A percentile compares a stretch with the other conserved stretches of the same genome.
phyloP scores from a whole-genome alignment of 1,284 basidiomycete genomes.

The Trametes polyzona region DNA sequence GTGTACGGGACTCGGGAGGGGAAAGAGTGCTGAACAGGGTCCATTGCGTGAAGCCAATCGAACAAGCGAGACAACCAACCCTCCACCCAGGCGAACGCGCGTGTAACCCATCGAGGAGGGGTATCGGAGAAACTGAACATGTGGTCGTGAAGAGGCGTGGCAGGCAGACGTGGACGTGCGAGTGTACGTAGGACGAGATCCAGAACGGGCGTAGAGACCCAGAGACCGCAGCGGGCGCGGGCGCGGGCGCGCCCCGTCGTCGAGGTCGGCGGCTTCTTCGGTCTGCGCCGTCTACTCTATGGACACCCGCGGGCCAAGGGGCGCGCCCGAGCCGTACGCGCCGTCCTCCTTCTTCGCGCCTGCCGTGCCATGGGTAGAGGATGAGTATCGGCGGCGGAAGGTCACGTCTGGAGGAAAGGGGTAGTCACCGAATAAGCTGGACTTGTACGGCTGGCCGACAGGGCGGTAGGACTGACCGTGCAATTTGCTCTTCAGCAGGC shows the following conservation, averaged over 20 bases:
- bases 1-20: not conserved
- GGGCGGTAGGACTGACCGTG: constrained; percentile 63
- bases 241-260: not conserved
- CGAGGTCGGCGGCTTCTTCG: not conserved
- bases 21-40: not conserved
- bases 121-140: constrained; percentile 4
- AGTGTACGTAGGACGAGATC: no score
- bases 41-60: constrained; percentile 8
- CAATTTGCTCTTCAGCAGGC: constrained; percentile 69
- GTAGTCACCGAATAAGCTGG: constrained; percentile 35
- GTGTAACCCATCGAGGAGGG: constrained; percentile 2
- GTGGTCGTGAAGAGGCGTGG: constrained; percentile 10
- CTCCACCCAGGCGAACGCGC: constrained; percentile 8
- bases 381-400: constrained; percentile 50
- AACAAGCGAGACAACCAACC: no score
- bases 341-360: constrained; percentile 49
- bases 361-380: constrained; percentile 40
- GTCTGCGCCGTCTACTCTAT: constrained; percentile 45
- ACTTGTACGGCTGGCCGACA: constrained; percentile 32
- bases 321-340: constrained; percentile 36
- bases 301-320: constrained; percentile 50
- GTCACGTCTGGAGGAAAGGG: constrained; percentile 50
- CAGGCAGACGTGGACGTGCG: not conserved
- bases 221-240: not conserved
- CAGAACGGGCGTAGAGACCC: no score